Conservation (phyloP, 495 filamentous ascomycete species). For the Penicillium turbatum region DNA sequence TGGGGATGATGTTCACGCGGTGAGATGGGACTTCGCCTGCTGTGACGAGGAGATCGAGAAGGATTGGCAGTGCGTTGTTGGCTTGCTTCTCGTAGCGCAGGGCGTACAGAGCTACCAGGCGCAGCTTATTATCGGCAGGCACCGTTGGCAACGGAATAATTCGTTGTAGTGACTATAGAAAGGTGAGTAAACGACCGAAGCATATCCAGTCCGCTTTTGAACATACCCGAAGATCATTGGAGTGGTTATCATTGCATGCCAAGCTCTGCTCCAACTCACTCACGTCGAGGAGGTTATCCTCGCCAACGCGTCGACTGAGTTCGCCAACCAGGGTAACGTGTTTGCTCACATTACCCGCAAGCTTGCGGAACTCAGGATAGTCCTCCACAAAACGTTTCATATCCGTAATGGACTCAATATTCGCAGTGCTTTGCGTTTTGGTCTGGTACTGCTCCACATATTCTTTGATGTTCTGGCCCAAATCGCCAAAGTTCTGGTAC, state of each 20-base stretch:
- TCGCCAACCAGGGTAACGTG: slow-evolving; percentile 95
- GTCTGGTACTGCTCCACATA: slow-evolving; percentile 97
- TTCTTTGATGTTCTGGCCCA: slow-evolving; percentile 96
- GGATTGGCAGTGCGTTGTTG: slow-evolving; percentile 69
- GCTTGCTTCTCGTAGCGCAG: slow-evolving; percentile 86
- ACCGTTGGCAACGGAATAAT: slow-evolving; percentile 74
- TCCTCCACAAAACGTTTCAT: slow-evolving; percentile 99
- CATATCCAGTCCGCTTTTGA: neutral
- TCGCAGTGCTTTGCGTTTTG: slow-evolving; percentile 86
- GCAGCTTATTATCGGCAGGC: slow-evolving; percentile 72
- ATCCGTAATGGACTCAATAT: slow-evolving; percentile 93
- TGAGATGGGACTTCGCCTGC: slow-evolving; percentile 69
- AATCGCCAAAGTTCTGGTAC: slow-evolving; percentile 97
- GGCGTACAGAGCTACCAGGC: slow-evolving; percentile 85
- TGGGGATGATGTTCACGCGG: slow-evolving; percentile 67
- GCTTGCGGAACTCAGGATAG: slow-evolving; percentile 93
- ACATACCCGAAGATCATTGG: slow-evolving; percentile 74
- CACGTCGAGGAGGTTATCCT: slow-evolving; percentile 82
- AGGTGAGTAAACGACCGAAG: slow-evolving; percentile 7
- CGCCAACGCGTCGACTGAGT: slow-evolving; percentile 78
- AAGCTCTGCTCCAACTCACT: slow-evolving; percentile 96
- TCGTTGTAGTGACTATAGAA: slow-evolving; percentile 68
- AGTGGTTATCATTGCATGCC: slow-evolving; percentile 94
- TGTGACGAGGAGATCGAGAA: slow-evolving; percentile 79
- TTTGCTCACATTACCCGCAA: slow-evolving; percentile 97